These are phyloP conservation scores for Colletotrichum tamarilloi DNA, from an alignment of 2,329 filamentous ascomycete species.

Conservation along the genomic window DNA sequence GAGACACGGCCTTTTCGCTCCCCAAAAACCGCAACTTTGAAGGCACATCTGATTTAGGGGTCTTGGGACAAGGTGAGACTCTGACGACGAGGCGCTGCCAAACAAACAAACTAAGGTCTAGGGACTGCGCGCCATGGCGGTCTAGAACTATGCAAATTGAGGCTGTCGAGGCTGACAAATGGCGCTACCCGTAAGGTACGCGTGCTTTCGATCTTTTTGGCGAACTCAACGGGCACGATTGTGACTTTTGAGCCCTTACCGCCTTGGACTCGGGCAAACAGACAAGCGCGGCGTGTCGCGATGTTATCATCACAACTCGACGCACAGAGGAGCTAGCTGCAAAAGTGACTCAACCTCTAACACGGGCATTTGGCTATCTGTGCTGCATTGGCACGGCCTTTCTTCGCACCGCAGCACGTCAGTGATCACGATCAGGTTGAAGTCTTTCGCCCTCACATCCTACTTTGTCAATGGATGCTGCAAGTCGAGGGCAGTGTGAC, in stretches of 20 bases:
- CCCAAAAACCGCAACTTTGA: background rate
- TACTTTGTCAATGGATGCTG: background rate
- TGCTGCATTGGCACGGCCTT: background rate
- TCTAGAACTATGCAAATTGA: conserved; percentile 19
- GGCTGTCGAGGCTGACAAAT: conserved; percentile 7
- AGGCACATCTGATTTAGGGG: conserved; percentile 5
- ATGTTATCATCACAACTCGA: background rate
- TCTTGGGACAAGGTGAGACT: conserved; percentile 16
- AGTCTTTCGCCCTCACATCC: background rate
- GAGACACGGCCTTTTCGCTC: conserved; percentile 5
- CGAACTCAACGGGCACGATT: background rate
- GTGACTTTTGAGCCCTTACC: background rate
- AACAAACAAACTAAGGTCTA: background rate
- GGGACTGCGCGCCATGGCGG: conserved; percentile 15
- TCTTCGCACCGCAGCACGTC: background rate
- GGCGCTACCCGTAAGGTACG: conserved; percentile 4
- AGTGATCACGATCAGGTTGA: conserved; percentile 7
- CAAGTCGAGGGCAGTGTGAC: conserved; percentile 13
- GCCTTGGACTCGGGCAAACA: conserved; percentile 17
- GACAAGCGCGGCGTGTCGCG: background rate
- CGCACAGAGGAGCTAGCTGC: background rate
- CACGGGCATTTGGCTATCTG: conserved; percentile 14
- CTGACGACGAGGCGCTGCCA: conserved; percentile 32
- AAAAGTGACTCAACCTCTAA: conserved; percentile 11
- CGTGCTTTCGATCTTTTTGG: background rate